Base-by-base conservation (phyloP, 805 yeast species). In the Metschnikowia henanensis region DNA sequence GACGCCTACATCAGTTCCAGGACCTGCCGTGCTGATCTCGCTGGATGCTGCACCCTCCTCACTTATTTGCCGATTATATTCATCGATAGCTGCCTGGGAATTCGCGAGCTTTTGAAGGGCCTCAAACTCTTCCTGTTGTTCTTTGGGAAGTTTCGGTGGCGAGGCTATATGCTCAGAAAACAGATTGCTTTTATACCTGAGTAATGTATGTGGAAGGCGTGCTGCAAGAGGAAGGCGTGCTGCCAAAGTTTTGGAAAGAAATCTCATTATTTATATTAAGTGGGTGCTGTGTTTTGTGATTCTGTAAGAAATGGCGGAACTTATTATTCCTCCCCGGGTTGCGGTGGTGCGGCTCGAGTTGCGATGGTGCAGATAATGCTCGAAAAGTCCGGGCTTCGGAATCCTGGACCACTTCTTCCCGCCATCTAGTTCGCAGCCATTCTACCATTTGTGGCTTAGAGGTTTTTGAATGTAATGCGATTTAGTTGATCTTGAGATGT, bases 91-190 rank as follows among this genome's bases (percentile, higher is more conserved):
- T 3, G 81, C 79, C 64, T 86, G 91, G 0, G 91, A 78, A 56
- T 76, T 80, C 3, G 97, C 98, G 37, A 83, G 75, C 58, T 77
- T 81, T 57, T 90, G 95, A 31, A 92, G 77, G 32, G 77, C 75
- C 60, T 94, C 99, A 64, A 94, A 92, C 66, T 94, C 99, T 55
- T 84, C 90, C 63, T 88, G 96, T 40, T 87, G 87, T 51, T 85
- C 84, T 44, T 81, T 78, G 16, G 88, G 83, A n/a, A 88, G 72
- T 46, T 79, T 76, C 19, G 92, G 92, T 3, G 96, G 96, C 1
- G 55, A 51, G 3, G 71, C 66, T 6, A 57, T 53, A 46, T 32
- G 50, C 38, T 64, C 64, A 13, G 57, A 39, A 33, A 65, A 58
- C 43, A 61, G 61, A 18, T 47, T 41, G 37, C 50, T 29, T 31